phyloP scores from a whole-genome alignment of 345 rosid species.

The Lumnitzera racemosa region DNA sequence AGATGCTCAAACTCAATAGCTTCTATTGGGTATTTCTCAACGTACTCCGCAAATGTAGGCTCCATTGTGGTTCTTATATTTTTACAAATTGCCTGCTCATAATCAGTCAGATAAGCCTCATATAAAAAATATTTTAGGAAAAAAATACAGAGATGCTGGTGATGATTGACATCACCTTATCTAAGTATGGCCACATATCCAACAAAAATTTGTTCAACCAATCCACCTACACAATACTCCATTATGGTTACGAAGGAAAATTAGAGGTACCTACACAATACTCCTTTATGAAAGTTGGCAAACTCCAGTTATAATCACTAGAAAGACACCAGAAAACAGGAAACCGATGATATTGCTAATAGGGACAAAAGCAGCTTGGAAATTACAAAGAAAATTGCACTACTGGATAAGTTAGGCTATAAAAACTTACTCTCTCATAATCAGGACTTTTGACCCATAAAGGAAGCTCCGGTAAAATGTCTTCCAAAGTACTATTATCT shows the following conservation, averaged over 20 bases:
- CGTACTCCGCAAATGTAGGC: constrained; percentile 24
- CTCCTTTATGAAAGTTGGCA: background rate
- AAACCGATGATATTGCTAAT: too few relatives aligned
- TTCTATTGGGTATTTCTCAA: constrained; percentile 17
- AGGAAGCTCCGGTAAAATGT: constrained; percentile 35
- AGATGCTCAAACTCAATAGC: constrained; percentile 26
- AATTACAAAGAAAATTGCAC: too few relatives aligned
- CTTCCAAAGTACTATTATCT: constrained; percentile 22
- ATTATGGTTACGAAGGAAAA: background rate
- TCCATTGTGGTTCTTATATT: constrained; percentile 16
- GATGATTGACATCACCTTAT: constrained; percentile 19
- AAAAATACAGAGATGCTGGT: background rate
- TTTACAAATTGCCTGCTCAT: constrained; percentile 27
- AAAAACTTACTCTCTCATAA: constrained; percentile 31
- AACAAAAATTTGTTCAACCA: constrained; percentile 39
- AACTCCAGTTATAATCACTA: too few relatives aligned
- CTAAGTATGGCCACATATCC: constrained; percentile 40
- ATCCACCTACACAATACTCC: constrained; percentile 24
- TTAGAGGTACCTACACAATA: too few relatives aligned
- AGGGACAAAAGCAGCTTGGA: too few relatives aligned
- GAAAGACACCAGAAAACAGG: background rate
- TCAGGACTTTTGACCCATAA: constrained; percentile 49
- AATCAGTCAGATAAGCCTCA: background rate
- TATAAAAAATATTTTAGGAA: background rate
- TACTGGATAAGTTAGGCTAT: background rate